Evolutionary conservation across 2,329 filamentous ascomycete genomes (phyloP), one percentile per base, ranked within the genome.

Genomic region (Claviceps africana): DNA sequence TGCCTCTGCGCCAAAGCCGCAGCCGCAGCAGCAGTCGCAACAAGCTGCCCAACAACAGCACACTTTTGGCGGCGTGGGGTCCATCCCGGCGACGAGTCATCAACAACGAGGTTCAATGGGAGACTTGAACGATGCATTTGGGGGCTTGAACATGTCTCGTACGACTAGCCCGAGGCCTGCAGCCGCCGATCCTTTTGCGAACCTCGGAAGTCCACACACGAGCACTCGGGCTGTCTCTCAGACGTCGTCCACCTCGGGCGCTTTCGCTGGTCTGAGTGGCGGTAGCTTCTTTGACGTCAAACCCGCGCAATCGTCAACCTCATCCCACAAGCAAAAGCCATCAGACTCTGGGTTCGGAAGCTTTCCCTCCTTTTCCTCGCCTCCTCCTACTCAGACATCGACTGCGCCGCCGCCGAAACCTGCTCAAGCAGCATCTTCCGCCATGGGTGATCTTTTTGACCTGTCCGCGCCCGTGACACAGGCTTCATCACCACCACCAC

Each of bases 221-320:
- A 67, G 62, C 50, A 62, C 57, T 31, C 65, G 68, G 2, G 62
- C 65, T 11, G 57, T 66, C 2, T 58, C 68, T 10, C 61, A 67
- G 5, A 58, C 64, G 19, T 65, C 64, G n/a, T 65, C 64, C 1
- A 71, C 65, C 40, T 64, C 54, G 50, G 66, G 57, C 54, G 70
- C 74, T 1, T 79, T 81, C 57, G 70, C 73, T 10, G 71, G 71
- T 13, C 65, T 81, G 47, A 77, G 84, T 55, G 86, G 88, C 50
- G 88, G 89, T 47, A 79, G 85, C 64, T 93, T 96, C 68, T 96
- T 96, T 63, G 83, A 94, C 61, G 70, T 77, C 22, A 82, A 85
- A 60, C 78, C 84, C n/a, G 70, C 81, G 1, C 82, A 80, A 52
- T 67, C 79, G 17, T 66, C 76, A 10, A 66, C 72, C 50, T 64